Percentiles rank a stretch among this genome's conserved stretches.
phyloP scores from a whole-genome alignment of 1,139 yeast species.

The Debaryomycetaceae sp. region DNA sequence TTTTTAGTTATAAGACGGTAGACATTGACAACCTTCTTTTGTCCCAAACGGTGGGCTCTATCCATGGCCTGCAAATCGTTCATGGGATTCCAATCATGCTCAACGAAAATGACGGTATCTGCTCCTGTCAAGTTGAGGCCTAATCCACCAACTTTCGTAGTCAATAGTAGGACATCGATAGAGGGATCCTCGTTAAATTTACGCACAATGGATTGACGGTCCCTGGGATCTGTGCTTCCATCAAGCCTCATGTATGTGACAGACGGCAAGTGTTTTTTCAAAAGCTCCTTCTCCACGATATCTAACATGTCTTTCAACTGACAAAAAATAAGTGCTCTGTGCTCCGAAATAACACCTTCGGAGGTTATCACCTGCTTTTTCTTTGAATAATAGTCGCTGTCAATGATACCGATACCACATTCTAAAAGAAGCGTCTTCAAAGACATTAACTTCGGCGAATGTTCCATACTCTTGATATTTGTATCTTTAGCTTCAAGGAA shows the following conservation, averaged over 20 bases:
- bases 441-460: constrained; percentile 88
- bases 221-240: constrained; percentile 91
- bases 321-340: constrained; percentile 92
- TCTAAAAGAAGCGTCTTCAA: constrained; percentile 77
- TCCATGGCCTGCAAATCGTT: constrained; percentile 99
- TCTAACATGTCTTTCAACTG: constrained; percentile 97
- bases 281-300: constrained; percentile 86
- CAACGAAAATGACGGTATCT: constrained; percentile 96
- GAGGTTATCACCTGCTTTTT: constrained; percentile 37
- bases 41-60: constrained; percentile 97
- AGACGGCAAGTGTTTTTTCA: constrained; percentile 79
- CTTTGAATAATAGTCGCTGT: constrained; percentile 37
- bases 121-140: constrained; percentile 98
- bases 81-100: constrained; percentile 99
- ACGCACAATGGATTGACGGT: constrained; percentile 86
- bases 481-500: constrained; percentile 59
- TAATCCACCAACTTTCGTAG: constrained; percentile 97
- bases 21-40: constrained; percentile 94
- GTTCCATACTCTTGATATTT: constrained; percentile 66
- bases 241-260: constrained; percentile 95
- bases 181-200: constrained; percentile 96
- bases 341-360: constrained; percentile 86
- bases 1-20: constrained; percentile 88
- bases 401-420: constrained; percentile 86
- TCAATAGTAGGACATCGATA: constrained; percentile 83